Base-by-base conservation (phyloP, 345 rosid species). In the Eucalyptus lansdowneana region DNA sequence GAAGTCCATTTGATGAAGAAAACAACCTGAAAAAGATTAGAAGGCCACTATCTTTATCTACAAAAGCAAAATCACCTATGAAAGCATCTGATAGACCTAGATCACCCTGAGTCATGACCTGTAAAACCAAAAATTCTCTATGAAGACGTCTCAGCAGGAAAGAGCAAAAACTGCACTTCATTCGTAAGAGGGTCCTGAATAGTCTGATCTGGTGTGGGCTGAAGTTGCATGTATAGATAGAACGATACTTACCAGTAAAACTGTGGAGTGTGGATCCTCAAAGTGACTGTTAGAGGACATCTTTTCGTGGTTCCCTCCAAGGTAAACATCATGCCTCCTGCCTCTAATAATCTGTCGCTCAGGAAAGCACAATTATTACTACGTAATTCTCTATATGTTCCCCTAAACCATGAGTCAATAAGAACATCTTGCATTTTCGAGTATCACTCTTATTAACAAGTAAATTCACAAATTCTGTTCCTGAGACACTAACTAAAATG, bases 51-150 rank as follows among this genome's bases (percentile, higher is more conserved):
- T 95, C 94, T 92, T 94, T 96, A 89, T 97, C 94, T 2, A 95
- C 51, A 50, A 50, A 50, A 50, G 51, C 51, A 50, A 50, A 50
- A 50, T 50, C 51, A 50, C 97, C 96, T 87, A 97, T 94, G 88
- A 93, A 97, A 50, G 98, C 95, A 93, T 97, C 98, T 40, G 98
- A 98, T 9, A 97, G 93, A 89, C 98, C 99, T 92, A 97, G 89
- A 93, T 97, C 99, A 37, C 98, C 98, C 90, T 94, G 95, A 87
- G 99, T 95, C 96, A 94, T 95, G 89, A 97, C 96, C 99, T 96
- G 91, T 65, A 42, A 89, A 22, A 37, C 31, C 42, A 67, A n/a
- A 50, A 21, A 29, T 10, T n/a, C 25, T 25, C n/a, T 5, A 54
- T 11, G 31, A 72, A 9, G 25, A 72, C 8, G 83, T 76, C 45